These are phyloP conservation scores for Hirsutella thompsonii DNA, from an alignment of 2,329 filamentous ascomycete genomes.

Conservation along the genomic window DNA sequence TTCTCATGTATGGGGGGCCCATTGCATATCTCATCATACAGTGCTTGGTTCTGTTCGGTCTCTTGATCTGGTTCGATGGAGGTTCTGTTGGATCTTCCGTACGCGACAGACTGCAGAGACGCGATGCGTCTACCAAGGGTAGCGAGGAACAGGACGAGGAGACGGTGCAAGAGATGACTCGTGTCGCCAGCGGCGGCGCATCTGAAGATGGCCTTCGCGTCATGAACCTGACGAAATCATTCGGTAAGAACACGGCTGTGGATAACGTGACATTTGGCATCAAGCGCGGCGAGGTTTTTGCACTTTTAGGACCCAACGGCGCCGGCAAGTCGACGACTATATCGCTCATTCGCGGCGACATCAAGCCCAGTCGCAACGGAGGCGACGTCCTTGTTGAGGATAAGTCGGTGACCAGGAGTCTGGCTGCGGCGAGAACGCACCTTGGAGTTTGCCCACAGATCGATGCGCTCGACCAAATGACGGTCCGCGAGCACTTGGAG, in stretches of 20 bases:
- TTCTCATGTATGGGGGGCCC: conserved; percentile 68
- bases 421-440: conserved; percentile 59
- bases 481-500: conserved; percentile 69
- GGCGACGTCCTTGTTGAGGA: conserved; percentile 74
- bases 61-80: conserved; percentile 71
- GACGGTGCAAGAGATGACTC: conserved; percentile 48
- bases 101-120: conserved; percentile 24
- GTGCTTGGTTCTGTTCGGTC: conserved; percentile 52
- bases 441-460: conserved; percentile 89
- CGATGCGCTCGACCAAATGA: conserved; percentile 84
- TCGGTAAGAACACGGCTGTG: conserved; percentile 65
- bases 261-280: conserved; percentile 81
- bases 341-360: conserved; percentile 77
- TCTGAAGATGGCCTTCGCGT: conserved; percentile 60
- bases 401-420: conserved; percentile 58
- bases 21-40: conserved; percentile 75
- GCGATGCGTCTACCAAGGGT: conserved; percentile 13
- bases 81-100: conserved; percentile 49
- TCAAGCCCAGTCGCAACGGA: conserved; percentile 55
- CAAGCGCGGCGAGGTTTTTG: conserved; percentile 70
- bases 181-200: conserved; percentile 33
- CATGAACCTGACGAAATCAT: conserved; percentile 67
- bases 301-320: conserved; percentile 79
- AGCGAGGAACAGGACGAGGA: conserved; percentile 39
- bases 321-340: conserved; percentile 89